A percentile compares a stretch with the other conserved stretches of the same genome.
These are phyloP conservation scores for Blastobotrys mokoenaii DNA, from an alignment of 805 yeast species.

Conservation along the genomic window DNA sequence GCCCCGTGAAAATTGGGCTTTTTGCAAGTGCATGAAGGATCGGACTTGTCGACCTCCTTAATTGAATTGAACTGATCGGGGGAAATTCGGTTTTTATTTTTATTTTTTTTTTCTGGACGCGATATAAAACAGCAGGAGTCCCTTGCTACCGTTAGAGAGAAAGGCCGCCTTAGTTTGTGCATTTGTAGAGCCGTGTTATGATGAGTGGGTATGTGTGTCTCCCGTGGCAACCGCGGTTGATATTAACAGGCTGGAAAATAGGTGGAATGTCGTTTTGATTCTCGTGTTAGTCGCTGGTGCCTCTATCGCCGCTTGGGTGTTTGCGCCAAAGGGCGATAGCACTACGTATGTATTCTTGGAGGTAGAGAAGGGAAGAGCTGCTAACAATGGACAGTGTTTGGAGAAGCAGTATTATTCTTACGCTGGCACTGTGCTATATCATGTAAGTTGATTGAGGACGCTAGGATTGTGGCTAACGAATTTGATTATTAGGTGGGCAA, in stretches of 20 bases:
- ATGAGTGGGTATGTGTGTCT: constrained; percentile 40
- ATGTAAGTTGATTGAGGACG: constrained; percentile 33
- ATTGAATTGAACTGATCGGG: too few relatives aligned
- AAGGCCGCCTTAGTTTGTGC: too few relatives aligned
- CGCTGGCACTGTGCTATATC: constrained; percentile 68
- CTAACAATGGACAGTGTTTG: constrained; percentile 29
- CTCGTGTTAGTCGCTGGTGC: constrained; percentile 49
- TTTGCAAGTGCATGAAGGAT: too few relatives aligned
- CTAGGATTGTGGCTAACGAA: background rate
- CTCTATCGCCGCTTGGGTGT: constrained; percentile 67
- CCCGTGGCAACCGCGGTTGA: too few relatives aligned
- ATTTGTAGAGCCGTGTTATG: too few relatives aligned
- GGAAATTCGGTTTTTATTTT: too few relatives aligned
- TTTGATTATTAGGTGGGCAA: constrained; percentile 53
- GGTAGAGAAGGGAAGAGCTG: background rate
- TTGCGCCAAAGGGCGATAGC: constrained; percentile 72
- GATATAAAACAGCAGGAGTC: too few relatives aligned
- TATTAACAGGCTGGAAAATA: constrained; percentile 19
- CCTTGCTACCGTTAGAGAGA: too few relatives aligned
- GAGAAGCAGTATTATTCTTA: constrained; percentile 63
- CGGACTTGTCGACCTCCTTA: too few relatives aligned
- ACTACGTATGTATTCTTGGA: constrained; percentile 42
- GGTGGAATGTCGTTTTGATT: constrained; percentile 64
- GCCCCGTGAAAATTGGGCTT: too few relatives aligned
- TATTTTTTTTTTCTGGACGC: too few relatives aligned